Base-by-base conservation (phyloP, 371 early-diverging fungal species). In the Sporodiniella umbellata region DNA sequence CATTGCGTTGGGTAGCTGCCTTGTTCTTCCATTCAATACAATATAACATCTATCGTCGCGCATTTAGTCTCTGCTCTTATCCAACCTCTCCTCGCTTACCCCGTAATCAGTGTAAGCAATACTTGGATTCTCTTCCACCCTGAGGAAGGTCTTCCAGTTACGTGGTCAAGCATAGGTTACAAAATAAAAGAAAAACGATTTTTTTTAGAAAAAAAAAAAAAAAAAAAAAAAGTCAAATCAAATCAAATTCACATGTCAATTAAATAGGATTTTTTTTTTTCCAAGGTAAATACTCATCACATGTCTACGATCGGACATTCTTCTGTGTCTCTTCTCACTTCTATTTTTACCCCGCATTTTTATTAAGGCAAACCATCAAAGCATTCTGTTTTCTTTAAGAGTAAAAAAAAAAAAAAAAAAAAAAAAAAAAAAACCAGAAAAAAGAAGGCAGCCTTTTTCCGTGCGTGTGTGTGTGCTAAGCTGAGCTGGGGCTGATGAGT, bases 91-190 rank as follows among this genome's bases (percentile, higher is more conserved):
- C 1, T 35, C n/a, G n/a, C n/a, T 38, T 81, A 85, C 92, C 83
- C 78, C 39, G 75, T 40, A 10, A 87, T 30, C 21, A 85, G 66
- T 3, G 87, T 72, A 3, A 88, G 54, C 18, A 94, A 42, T 11
- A 87, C 87, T 64, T 95, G 89, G 31, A 76, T 60, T 30, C 96
- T 85, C 58, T 93, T 89, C 78, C 88, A 87, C 43, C 85, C 86
- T 14, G 93, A 78, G n/a, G 96, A 95, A 8, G 98, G 98, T 44
- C 85, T 88, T 10, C 98, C 96, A 14, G 91, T 77, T 17, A 94
- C 70, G 63, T 97, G 94, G 56, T 96, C 95, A 31, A 97, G 63
- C 94, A 95, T 94, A n/a, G n/a, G 11, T 5, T 35, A n/a, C 15
- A 15, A 4, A 14, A n/a, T 11, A n/a, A 14, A 35, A 35, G n/a